Base-by-base conservation (phyloP, 345 rosid species). In the Euphorbia lathyris region DNA sequence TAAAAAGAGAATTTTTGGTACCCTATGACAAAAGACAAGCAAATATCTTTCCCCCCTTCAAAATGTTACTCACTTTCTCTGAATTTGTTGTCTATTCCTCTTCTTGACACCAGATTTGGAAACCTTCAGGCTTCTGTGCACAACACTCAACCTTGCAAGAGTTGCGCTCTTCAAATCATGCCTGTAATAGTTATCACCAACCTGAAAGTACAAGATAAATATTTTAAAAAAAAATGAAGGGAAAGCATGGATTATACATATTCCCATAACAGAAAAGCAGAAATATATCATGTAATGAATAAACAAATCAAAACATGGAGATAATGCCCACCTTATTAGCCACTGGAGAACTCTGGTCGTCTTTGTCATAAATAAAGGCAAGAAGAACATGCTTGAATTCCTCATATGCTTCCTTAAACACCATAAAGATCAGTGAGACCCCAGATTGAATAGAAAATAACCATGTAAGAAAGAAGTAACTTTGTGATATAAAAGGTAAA, bases 341-440 rank as follows among this genome's bases (percentile, higher is more conserved):
- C 76, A 91, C 97, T 0, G 97, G 98, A 82, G 98, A 91, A 71
- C 74, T 84, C 72, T 73, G 82, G 71, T 94, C 97, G 77, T 88
- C 80, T 81, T 87, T 74, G 79, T 88, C 92, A 74, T 88, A 94
- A 76, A 94, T 87, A 64, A 91, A 85, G 50, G 97, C 92, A 80
- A 94, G 95, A 79, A 94, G 92, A 48, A 94, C 79, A 78, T 91
- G 98, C 86, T 94, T 94, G 84, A 94, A 91, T 79, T 94, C 98
- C 90, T 86, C 93, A 45, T 94, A 94, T 38, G 98, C 96, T 90
- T 94, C 98, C 98, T 91, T 87, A 78, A 87, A 76, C 65, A 79
- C 78, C n/a, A 79, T 45, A 75, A 25, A 63, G 25, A 65, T 59
- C 66, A 50, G 47, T 85, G 75, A 88, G 82, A 7, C 30, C 32